Base-by-base conservation (phyloP, 2,329 filamentous ascomycete species). In the Juglanconis sp. region DNA sequence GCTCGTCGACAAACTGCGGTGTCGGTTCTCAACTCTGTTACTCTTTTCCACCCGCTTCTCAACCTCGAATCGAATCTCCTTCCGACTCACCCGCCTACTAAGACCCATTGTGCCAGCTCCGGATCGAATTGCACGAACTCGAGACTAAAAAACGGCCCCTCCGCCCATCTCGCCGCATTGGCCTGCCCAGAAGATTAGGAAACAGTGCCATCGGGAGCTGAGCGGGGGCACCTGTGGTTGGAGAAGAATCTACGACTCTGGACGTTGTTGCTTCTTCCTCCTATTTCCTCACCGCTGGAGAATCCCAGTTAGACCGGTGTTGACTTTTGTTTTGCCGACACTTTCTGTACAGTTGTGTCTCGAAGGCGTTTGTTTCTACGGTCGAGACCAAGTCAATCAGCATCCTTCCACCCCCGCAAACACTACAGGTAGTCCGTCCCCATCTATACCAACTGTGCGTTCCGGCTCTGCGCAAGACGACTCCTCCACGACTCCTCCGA, bases 301-400 rank as follows among this genome's bases (percentile, higher is more conserved):
- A 56, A 36, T 38, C 52, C 46, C 57, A 44, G 38, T 50, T 50
- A 60, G 52, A 56, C 57, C 31, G 51, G 35, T 53, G 55, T 56
- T 56, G 57, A 54, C 57, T 44, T 56, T 47, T 48, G 30, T 42
- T 42, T 9, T 60, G 24, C 24, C 24, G 24, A 24, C 24, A 17
- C 35, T 44, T 44, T 35, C 35, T 47, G 46, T 30, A 38, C 35
- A 36, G 44, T 34, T 36, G 13, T 40, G 34, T 40, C 42, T 56
- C 38, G 44, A 24, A 52, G 36, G 46, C 35, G 11, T 60, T 47
- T 31, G 11, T 60, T 47, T 31, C 57, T 48, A 44, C 51, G 46
- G 51, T 55, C 46, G 50, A 54, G 52, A n/a, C 49, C 40, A 36
- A 51, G 36, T 35, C 44, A n/a, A 55, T 30, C 57, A 8, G 38